Percentiles rank a stretch among this genome's conserved stretches.
These are phyloP conservation scores for Funneliformis geosporum DNA, from an alignment of 192 early-diverging fungal species.

Conservation along the genomic window DNA sequence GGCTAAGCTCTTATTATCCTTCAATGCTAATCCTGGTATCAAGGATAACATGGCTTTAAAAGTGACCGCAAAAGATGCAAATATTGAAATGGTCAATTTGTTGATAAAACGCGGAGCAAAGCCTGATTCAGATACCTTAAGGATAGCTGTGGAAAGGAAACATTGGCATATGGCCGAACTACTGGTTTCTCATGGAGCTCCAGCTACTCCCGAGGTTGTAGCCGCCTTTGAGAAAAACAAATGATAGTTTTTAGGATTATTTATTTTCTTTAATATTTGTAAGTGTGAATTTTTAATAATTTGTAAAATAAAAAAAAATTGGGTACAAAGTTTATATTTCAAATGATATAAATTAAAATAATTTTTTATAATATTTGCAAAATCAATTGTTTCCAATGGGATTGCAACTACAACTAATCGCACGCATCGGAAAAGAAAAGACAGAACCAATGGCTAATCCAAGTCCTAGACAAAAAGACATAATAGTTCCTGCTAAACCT, in stretches of 20 bases:
- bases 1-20: constrained; percentile 37
- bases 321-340: not conserved
- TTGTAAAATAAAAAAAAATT: not conserved
- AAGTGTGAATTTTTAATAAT: not conserved
- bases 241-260: not conserved
- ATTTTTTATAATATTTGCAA: too few species aligned
- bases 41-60: constrained; percentile 41
- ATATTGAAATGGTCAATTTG: constrained; percentile 37
- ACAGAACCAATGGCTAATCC: constrained; percentile 72
- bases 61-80: constrained; percentile 32
- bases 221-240: not conserved
- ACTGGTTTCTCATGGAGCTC: constrained; percentile 44
- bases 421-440: constrained; percentile 52
- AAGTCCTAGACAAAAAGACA: constrained; percentile 63
- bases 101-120: constrained; percentile 40
- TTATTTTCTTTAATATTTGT: not conserved
- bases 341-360: not conserved
- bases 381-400: not conserved
- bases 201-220: not conserved
- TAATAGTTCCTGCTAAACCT: constrained; percentile 62
- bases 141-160: constrained; percentile 36
- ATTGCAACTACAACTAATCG: constrained; percentile 39
- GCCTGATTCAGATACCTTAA: constrained; percentile 39
- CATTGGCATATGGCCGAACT: constrained; percentile 41
- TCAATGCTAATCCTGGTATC: constrained; percentile 36